phyloP scores from a whole-genome alignment of 169 alveolate genomes.

The Hammondia hammondi region DNA sequence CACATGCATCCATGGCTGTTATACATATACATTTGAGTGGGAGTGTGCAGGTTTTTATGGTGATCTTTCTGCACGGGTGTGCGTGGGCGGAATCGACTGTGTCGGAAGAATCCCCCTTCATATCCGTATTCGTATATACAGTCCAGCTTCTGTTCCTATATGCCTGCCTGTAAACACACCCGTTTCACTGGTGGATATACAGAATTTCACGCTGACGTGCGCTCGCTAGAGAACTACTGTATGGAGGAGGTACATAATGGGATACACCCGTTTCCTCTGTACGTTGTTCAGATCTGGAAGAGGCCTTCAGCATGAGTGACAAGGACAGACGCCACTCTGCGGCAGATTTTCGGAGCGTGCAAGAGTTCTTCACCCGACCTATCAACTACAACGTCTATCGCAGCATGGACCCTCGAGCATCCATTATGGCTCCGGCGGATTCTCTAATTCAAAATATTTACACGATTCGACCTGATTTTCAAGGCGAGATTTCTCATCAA shows the following conservation, averaged over 20 bases:
- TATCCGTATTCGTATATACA: too few species aligned
- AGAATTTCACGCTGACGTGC: background rate
- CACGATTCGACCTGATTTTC: background rate
- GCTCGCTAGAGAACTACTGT: background rate
- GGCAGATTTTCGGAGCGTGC: background rate
- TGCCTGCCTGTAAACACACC: too few species aligned
- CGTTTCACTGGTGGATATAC: too few species aligned
- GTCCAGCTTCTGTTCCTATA: too few species aligned
- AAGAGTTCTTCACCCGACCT: conserved; percentile 45
- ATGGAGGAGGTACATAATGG: background rate
- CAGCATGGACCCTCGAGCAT: conserved; percentile 8
- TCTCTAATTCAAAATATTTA: conserved; percentile 28
- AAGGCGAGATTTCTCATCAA: background rate
- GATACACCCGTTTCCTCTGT: background rate
- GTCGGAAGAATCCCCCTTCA: too few species aligned
- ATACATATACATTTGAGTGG: background rate
- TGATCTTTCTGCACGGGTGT: too few species aligned
- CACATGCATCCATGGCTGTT: background rate
- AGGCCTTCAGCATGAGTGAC: background rate
- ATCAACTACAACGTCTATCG: conserved; percentile 13
- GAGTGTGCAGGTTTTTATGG: too few species aligned
- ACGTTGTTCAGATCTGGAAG: background rate
- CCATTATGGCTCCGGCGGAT: conserved; percentile 48
- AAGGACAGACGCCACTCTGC: background rate
- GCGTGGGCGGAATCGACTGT: too few species aligned